Percentiles rank a stretch among this genome's conserved stretches.
These are phyloP conservation scores for Daldinia concentrica DNA, from an alignment of 495 filamentous ascomycete species.

Conservation along the genomic window DNA sequence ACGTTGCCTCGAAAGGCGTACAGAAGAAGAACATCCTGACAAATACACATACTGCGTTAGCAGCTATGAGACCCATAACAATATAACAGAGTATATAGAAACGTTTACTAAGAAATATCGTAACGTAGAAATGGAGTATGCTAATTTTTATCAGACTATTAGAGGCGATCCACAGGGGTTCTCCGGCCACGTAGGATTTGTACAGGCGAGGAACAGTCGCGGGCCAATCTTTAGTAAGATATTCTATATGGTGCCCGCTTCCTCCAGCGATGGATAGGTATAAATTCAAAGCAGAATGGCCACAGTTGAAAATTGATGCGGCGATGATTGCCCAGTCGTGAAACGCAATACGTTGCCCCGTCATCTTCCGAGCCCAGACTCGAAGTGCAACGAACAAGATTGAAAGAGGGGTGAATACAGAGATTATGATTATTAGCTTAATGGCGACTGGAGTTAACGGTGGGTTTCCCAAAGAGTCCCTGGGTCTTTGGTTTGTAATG, in stretches of 20 bases:
- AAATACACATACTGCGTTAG: background rate
- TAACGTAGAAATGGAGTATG: background rate
- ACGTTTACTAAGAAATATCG: background rate
- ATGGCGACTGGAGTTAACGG: background rate
- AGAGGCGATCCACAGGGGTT: background rate
- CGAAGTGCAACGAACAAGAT: background rate
- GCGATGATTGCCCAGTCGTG: background rate
- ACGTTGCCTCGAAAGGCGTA: background rate
- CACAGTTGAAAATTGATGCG: background rate
- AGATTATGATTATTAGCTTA: background rate
- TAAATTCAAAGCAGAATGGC: background rate
- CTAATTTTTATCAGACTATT: background rate
- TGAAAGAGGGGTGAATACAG: background rate
- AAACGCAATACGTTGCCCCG: background rate
- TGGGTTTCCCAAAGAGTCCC: background rate
- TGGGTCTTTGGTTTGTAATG: background rate
- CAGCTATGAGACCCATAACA: background rate
- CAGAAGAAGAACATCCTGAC: background rate
- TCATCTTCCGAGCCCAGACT: background rate
- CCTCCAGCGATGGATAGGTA: background rate
- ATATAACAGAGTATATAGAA: background rate
- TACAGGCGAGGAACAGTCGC: background rate
- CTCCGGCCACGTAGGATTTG: background rate
- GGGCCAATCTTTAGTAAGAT: background rate
- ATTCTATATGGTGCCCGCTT: background rate